These are phyloP conservation scores for Fusarium heterosporum DNA, from an alignment of 2,329 filamentous ascomycete genomes.

Conservation along the genomic window DNA sequence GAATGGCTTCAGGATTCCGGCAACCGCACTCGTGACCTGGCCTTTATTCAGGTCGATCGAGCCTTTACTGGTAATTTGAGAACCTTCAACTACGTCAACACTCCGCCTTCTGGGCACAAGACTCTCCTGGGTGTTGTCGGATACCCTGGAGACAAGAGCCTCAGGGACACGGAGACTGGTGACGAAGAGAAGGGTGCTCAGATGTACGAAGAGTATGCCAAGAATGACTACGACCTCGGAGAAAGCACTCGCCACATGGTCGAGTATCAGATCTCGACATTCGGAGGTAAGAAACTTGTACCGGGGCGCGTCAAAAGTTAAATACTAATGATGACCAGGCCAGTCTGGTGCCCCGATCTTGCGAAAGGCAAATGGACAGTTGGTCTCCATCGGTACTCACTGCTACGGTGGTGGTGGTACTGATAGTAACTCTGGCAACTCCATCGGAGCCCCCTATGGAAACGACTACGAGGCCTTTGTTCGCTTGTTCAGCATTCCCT, in stretches of 20 bases:
- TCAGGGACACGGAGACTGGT: constrained; percentile 17
- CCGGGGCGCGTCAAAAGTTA: too few species aligned
- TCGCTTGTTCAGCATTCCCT: constrained; percentile 16
- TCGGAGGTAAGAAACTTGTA: constrained; percentile 43
- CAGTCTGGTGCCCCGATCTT: constrained; percentile 49
- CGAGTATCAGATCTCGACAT: constrained; percentile 49
- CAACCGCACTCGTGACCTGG: constrained; percentile 40
- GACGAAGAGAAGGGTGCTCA: constrained; percentile 44
- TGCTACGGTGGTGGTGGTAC: constrained; percentile 43
- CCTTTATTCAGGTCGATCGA: constrained; percentile 43
- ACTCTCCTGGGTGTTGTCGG: constrained; percentile 49
- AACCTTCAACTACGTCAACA: constrained; percentile 38
- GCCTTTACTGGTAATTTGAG: constrained; percentile 39
- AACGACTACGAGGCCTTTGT: constrained; percentile 43
- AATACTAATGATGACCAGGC: constrained; percentile 41
- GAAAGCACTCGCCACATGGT: constrained; percentile 46
- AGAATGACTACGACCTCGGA: constrained; percentile 42
- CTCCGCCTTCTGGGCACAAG: constrained; percentile 12
- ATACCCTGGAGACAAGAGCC: constrained; percentile 49
- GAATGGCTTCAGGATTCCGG: constrained; percentile 37
- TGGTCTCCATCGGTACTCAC: constrained; percentile 47
- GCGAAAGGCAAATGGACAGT: constrained; percentile 9
- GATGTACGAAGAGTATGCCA: constrained; percentile 51
- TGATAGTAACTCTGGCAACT: constrained; percentile 46
- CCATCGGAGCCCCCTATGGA: constrained; percentile 40